Evolutionary conservation across 1,139 yeast genomes (phyloP).

Genomic region (Magnusiomyces suaveolens): DNA sequence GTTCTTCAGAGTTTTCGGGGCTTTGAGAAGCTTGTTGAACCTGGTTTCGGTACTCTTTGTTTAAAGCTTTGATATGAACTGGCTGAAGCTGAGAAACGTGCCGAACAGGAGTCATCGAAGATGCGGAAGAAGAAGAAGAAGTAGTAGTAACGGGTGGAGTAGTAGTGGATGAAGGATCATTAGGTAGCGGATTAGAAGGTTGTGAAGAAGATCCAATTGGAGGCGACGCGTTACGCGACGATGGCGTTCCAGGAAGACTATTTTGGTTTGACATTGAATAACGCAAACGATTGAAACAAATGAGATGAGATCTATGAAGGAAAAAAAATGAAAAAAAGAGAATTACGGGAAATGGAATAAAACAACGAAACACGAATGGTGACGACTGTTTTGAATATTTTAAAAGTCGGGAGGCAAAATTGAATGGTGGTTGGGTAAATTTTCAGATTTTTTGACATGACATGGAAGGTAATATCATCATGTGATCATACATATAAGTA

Average conservation of each 20-base stretch:
- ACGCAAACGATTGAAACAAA: background rate
- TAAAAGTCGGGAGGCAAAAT: too few species aligned
- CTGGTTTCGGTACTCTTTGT: constrained; percentile 14
- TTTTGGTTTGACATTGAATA: background rate
- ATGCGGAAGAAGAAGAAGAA: background rate
- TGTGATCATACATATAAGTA: too few species aligned
- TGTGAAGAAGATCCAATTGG: background rate
- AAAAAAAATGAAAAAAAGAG: background rate
- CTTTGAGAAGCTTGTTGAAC: constrained; percentile 11
- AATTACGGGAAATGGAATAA: too few species aligned
- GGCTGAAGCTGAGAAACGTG: constrained; percentile 14
- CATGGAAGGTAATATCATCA: too few species aligned
- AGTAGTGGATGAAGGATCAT: background rate
- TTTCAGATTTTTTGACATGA: too few species aligned
- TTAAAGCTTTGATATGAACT: constrained; percentile 14
- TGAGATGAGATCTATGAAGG: background rate
- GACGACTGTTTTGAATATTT: too few species aligned
- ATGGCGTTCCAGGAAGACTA: background rate
- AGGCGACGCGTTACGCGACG: background rate
- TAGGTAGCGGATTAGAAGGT: background rate
- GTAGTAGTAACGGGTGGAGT: too few species aligned
- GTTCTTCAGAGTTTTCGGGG: constrained; percentile 8
- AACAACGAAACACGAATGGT: too few species aligned
- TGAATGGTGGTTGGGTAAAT: too few species aligned
- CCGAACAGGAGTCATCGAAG: constrained; percentile 9